Conservation (phyloP, 2,329 filamentous ascomycete species). For the Dryadomyces quercus-mongolicae region DNA sequence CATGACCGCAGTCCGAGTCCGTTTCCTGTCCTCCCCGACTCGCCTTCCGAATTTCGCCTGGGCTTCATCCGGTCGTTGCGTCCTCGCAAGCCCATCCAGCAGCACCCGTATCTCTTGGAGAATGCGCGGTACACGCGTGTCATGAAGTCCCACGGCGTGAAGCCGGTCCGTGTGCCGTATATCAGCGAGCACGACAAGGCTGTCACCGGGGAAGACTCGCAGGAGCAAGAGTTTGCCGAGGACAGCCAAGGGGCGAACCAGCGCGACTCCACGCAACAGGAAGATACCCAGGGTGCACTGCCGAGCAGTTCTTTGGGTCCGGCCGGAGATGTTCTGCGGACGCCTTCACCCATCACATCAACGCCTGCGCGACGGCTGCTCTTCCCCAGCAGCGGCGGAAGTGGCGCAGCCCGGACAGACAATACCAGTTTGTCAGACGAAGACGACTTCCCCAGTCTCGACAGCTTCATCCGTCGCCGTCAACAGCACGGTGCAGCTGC, state of each 20-base stretch:
- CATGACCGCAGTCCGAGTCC: neutral
- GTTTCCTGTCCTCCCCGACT: slow-evolving; percentile 5
- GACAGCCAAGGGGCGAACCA: slow-evolving; percentile 14
- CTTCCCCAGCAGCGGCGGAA: slow-evolving; percentile 17
- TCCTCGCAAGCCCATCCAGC: slow-evolving; percentile 47
- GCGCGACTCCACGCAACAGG: neutral
- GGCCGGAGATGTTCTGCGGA: slow-evolving; percentile 4
- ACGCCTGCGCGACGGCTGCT: slow-evolving; percentile 11
- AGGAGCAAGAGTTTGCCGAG: slow-evolving; percentile 38
- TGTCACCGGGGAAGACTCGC: slow-evolving; percentile 28
- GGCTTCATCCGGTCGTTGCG: slow-evolving; percentile 38
- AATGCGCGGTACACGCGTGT: slow-evolving; percentile 39
- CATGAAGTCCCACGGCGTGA: slow-evolving; percentile 42
- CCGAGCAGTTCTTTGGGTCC: neutral
- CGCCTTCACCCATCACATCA: slow-evolving; percentile 18
- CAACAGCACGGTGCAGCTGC: neutral
- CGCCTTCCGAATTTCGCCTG: slow-evolving; percentile 13
- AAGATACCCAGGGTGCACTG: slow-evolving; percentile 4
- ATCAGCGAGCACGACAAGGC: slow-evolving; percentile 15
- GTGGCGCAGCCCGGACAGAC: slow-evolving; percentile 18
- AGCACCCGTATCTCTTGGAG: slow-evolving; percentile 47
- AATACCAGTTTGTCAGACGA: slow-evolving; percentile 19
- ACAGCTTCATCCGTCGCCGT: slow-evolving; percentile 11
- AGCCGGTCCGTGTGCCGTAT: slow-evolving; percentile 32
- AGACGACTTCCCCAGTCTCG: slow-evolving; percentile 18